phyloP scores from a whole-genome alignment of 148 eudicot genomes.

The Vaccinium vitisidaea region DNA sequence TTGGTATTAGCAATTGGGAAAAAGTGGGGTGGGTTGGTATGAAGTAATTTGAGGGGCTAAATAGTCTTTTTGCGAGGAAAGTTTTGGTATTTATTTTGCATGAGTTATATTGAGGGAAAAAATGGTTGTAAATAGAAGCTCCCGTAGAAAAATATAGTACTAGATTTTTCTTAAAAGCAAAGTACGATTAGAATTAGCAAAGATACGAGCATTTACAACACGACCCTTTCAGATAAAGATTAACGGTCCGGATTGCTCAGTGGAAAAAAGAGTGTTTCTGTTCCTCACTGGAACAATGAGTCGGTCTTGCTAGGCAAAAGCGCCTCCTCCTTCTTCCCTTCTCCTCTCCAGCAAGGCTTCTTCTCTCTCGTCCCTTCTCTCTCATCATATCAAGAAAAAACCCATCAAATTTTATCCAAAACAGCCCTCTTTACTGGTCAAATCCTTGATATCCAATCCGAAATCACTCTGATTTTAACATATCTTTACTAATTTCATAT shows the following conservation, averaged over 20 bases:
- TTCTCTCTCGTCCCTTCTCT: background rate
- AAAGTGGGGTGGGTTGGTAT: too few relatives aligned
- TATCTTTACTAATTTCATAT: background rate
- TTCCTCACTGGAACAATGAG: background rate
- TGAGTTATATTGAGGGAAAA: too few relatives aligned
- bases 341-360: background rate
- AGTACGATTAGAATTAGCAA: background rate
- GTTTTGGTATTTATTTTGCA: too few relatives aligned
- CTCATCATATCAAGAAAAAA: background rate
- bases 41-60: too few relatives aligned
- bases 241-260: background rate
- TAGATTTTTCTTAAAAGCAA: background rate
- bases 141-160: background rate
- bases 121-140: too few relatives aligned
- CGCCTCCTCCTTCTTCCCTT: background rate
- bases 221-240: background rate
- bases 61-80: too few relatives aligned
- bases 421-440: background rate
- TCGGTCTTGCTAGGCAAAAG: constrained; percentile 13
- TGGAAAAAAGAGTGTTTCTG: background rate
- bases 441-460: background rate
- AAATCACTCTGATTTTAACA: background rate
- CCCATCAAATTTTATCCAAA: background rate
- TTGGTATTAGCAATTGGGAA: too few relatives aligned
- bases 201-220: background rate